These are phyloP conservation scores for Dictyostelium purpureum DNA, from an alignment of 78 protist genomes.

Conservation along the genomic window DNA sequence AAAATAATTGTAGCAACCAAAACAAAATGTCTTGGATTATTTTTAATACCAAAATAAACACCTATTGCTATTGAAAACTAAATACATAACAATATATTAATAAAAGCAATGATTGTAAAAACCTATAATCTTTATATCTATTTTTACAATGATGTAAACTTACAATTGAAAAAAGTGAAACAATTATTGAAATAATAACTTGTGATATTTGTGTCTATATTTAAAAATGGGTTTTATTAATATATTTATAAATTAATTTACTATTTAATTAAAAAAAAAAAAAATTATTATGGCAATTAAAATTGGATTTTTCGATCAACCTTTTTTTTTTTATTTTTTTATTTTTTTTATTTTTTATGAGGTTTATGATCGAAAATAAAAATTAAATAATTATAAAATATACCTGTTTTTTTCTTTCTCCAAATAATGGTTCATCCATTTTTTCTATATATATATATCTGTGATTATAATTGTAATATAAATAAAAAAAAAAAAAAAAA, in stretches of 20 bases:
- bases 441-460: neutral
- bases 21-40: constrained; percentile 42
- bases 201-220: constrained; percentile 49
- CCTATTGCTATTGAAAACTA: constrained; percentile 71
- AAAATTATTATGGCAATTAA: too few species aligned
- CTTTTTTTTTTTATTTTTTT: neutral
- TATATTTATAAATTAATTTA: neutral
- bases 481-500: too few species aligned
- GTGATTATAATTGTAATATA: neutral
- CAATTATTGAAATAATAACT: neutral
- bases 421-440: constrained; percentile 79
- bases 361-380: neutral
- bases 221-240: neutral
- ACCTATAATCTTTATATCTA: neutral
- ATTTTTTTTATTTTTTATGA: neutral
- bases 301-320: too few species aligned
- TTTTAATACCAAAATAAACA: constrained; percentile 50
- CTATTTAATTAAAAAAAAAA: too few species aligned
- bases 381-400: neutral
- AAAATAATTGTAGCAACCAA: constrained; percentile 17
- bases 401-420: constrained; percentile 55
- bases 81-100: neutral
- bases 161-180: constrained; percentile 46
- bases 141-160: neutral
- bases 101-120: neutral